phyloP scores from a whole-genome alignment of 768 basidiomycete species.

The Gloeophyllum trabeum region DNA sequence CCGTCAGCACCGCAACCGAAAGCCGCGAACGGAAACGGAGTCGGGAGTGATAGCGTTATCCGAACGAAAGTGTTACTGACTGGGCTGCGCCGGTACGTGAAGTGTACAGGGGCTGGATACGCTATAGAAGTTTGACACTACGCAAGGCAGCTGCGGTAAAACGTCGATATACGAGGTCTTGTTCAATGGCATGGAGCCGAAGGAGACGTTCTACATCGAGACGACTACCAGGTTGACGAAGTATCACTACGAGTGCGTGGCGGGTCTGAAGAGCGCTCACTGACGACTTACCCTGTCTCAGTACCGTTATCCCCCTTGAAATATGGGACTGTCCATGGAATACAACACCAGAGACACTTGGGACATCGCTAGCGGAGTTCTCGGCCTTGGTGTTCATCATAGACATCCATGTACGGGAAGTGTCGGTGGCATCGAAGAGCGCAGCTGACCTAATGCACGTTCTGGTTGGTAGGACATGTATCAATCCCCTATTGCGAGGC shows the following conservation, averaged over 20 bases:
- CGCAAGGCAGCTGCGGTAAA: conserved; percentile 66
- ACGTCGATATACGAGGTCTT: conserved; percentile 85
- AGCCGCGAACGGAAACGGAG: neutral
- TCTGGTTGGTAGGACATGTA: conserved; percentile 53
- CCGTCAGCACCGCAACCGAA: too few relatives aligned
- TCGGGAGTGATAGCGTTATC: neutral
- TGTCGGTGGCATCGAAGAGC: neutral
- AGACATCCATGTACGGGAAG: conserved; percentile 71
- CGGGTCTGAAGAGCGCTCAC: neutral
- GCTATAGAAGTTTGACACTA: neutral
- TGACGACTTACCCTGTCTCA: conserved; percentile 16
- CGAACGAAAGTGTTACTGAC: neutral
- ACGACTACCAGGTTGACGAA: conserved; percentile 71
- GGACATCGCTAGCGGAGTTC: conserved; percentile 65
- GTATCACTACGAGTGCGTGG: conserved; percentile 69
- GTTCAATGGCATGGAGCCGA: conserved; percentile 76
- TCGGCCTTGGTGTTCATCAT: conserved; percentile 87
- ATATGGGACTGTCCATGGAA: conserved; percentile 95
- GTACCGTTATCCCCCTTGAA: conserved; percentile 86
- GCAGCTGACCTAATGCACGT: conserved; percentile 1
- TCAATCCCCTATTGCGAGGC: conserved; percentile 71
- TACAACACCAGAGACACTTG: conserved; percentile 69
- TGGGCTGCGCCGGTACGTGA: neutral
- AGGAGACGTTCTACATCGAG: conserved; percentile 86
- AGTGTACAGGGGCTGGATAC: neutral